phyloP scores from a whole-genome alignment of 2,329 filamentous ascomycete species.

The Biscogniauxia marginata region DNA sequence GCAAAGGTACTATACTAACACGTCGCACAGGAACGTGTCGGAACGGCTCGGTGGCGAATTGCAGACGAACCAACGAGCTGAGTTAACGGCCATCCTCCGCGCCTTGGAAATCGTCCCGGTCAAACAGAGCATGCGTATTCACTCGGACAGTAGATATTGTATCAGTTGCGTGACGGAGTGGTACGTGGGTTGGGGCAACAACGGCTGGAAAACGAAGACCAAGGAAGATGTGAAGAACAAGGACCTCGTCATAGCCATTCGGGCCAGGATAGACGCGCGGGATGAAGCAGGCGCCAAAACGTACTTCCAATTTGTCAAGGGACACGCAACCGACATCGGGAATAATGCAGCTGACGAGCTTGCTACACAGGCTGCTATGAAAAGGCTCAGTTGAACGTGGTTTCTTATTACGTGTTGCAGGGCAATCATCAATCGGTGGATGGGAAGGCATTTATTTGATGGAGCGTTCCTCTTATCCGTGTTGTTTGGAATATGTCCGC shows the following conservation, averaged over 20 bases:
- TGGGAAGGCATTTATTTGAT: neutral
- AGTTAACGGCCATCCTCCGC: constrained; percentile 82
- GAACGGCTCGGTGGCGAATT: constrained; percentile 70
- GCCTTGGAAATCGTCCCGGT: constrained; percentile 74
- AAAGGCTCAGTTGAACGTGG: neutral
- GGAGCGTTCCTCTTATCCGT: neutral
- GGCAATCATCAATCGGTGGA: neutral
- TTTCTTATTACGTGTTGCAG: neutral
- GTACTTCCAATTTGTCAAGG: constrained; percentile 85
- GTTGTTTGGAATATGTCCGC: neutral
- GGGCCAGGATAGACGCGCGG: constrained; percentile 69
- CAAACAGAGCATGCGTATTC: constrained; percentile 69
- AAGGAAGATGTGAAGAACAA: constrained; percentile 79
- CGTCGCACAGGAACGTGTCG: constrained; percentile 58
- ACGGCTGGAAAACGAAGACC: constrained; percentile 73
- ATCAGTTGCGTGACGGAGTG: constrained; percentile 88
- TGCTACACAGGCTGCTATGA: constrained; percentile 64
- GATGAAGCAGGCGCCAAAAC: constrained; percentile 60
- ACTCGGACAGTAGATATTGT: constrained; percentile 86
- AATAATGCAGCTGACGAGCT: constrained; percentile 80
- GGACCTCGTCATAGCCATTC: constrained; percentile 74
- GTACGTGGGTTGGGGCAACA: constrained; percentile 72
- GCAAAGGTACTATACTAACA: constrained; percentile 13
- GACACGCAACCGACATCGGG: constrained; percentile 69
- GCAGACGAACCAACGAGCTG: constrained; percentile 96